Evolutionary conservation across 1,284 basidiomycete genomes (phyloP), one percentile per base, ranked within the genome.

Genomic region (Ceratobasidium sp.): DNA sequence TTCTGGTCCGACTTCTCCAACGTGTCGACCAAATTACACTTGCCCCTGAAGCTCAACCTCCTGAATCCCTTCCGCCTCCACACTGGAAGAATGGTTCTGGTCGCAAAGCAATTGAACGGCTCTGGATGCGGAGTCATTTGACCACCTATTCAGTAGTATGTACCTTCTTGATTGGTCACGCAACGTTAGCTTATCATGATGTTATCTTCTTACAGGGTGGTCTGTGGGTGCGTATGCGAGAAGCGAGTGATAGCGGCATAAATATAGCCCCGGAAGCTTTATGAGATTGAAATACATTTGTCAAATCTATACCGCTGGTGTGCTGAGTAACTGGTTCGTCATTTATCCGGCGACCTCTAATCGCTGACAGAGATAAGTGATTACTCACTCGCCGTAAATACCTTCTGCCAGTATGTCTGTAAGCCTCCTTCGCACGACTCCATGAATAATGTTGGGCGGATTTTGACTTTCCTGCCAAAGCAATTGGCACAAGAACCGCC

Each of bases 11-110:
- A 6, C 81, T 88, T 0, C 81, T 88, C 10, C 90, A 91, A 82
- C 84, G 81, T 10, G 90, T 91, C 82, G 85, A 86, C 1, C 81
- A 79, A 0, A 87, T 92, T 77, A 82, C 80, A 6, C 83, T 91
- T 4, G 89, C 85, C 3, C 84, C 82, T n/a, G 86, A 88, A 23
- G 85, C 84, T 0, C 87, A 88, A 72, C 85, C 86, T 0, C 79
- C 81, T n/a, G 83, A 84, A n/a, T 82, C 83, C 0, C 81, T 83
- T 9, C 85, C 86, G 2, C 86, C 86, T 58, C 58, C 53, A 6
- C 80, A 78, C 12, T 82, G 83, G 28, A 88, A 87, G 87, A 81
- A 81, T 23, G 80, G 75, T 15, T 77, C 81, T 3, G 84, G 85
- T 0, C 83, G 84, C 10, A 85, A 87, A 80, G 84, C 85, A 0